Conservation (phyloP, 2,329 filamentous ascomycete genomes). For the Colletotrichum cordylinicola region DNA sequence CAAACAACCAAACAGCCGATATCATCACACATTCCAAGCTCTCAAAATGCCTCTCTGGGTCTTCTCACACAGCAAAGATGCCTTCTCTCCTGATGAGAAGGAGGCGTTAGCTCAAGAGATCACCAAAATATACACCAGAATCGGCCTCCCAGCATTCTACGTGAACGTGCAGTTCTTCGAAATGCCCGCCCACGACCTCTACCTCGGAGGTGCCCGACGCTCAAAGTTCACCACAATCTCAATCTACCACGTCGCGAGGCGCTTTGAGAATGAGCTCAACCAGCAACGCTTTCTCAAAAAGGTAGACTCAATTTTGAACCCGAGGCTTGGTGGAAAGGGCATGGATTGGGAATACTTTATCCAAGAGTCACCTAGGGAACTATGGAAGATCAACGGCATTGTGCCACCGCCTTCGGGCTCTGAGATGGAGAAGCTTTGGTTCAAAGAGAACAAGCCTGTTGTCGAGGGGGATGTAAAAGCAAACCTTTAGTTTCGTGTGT, state of each 20-base stretch:
- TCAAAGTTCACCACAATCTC: neutral
- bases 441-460: neutral
- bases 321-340: neutral
- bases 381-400: neutral
- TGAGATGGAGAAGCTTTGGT: neutral
- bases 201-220: neutral
- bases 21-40: neutral
- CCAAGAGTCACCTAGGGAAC: neutral
- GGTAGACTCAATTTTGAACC: neutral
- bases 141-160: neutral
- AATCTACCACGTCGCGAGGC: neutral
- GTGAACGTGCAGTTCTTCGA: neutral
- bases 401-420: neutral
- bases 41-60: neutral
- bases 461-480: conserved; percentile 46
- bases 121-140: neutral
- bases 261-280: neutral
- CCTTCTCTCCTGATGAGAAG: neutral
- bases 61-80: neutral
- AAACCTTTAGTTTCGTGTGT: neutral
- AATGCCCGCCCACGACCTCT: neutral
- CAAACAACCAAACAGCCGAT: neutral
- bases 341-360: neutral
- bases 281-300: neutral
- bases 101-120: neutral